Base-by-base conservation (phyloP, 371 early-diverging fungal genomes). In the Chytridiales sp. region DNA sequence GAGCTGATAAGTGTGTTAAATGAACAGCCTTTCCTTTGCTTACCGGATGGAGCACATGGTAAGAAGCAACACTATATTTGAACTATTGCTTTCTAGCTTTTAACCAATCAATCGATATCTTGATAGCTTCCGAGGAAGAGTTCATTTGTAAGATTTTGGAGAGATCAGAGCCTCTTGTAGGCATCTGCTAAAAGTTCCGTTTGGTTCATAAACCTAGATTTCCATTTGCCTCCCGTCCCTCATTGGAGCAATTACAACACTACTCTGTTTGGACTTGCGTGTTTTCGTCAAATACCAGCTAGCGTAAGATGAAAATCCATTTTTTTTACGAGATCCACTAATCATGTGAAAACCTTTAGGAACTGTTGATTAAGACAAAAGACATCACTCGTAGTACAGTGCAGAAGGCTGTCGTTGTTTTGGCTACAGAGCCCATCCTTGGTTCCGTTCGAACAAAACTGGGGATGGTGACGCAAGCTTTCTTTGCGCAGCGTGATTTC, bases 181-280 rank as follows among this genome's bases (percentile, higher is more conserved):
- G n/a, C 9, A 38, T n/a, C 38, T 38, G 11, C 38, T 48, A 38
- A 40, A 40, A 26, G 30, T 24, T 22, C 31, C 50, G 50, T 13
- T 15, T 27, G 30, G 21, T 1, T 49, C 29, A 13, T 49, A 19
- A 19, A 13, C 15, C 41, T 24, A 74, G 74, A 90, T 63, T 91
- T 91, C 57, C 92, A 91, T 68, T 74, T 91, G 13, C 90, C 92
- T 31, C 89, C 92, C 30, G 82, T 89, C 6, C 73, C 80, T 27
- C 68, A 69, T 44, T 88, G 91, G 85, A 61, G 73, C n/a, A 59
- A 70, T 24, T 61, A 64, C 9, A 59, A 82, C 35, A 76, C 84
- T 4, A 89, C 91, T 0, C 57, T 91, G 15, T 91, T 91, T 70
- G 91, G 91, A 6, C 80, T 91, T 50, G 88, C 90, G n/a, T 91